A percentile compares a stretch with the other conserved stretches of the same genome.
Conservation (phyloP, 2,329 filamentous ascomycete species). For the Apiospora arundinis region DNA sequence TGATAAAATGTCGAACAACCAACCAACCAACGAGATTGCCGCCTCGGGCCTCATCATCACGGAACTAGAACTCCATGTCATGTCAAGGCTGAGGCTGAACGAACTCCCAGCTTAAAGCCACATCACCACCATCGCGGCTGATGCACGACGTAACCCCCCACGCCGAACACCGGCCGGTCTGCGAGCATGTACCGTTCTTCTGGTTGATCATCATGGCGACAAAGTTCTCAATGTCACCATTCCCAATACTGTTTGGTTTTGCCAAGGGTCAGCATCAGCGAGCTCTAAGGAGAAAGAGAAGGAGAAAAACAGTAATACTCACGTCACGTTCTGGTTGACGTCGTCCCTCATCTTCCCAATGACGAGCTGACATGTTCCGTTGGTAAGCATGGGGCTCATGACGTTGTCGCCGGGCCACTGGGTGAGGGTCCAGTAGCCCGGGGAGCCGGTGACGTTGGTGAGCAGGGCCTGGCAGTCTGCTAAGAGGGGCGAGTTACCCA, state of each 20-base stretch:
- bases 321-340: neutral
- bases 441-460: neutral
- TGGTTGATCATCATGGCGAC: neutral
- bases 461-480: neutral
- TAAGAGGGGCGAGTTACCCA: neutral
- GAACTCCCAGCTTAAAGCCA: neutral
- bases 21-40: no score
- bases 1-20: no score
- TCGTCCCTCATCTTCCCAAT: neutral
- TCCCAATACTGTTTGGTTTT: neutral
- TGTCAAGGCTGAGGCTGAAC: neutral
- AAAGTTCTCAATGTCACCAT: neutral
- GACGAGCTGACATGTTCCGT: neutral
- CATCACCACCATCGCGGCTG: neutral
- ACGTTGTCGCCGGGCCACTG: neutral
- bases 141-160: neutral
- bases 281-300: no score
- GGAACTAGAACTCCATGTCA: no score
- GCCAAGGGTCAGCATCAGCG: no score
- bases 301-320: neutral
- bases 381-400: neutral
- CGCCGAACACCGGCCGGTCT: neutral
- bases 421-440: constrained; percentile 3
- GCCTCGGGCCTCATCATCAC: no score
- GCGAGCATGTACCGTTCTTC: neutral